phyloP scores from a whole-genome alignment of 805 yeast species.

The Starmera caribaea region DNA sequence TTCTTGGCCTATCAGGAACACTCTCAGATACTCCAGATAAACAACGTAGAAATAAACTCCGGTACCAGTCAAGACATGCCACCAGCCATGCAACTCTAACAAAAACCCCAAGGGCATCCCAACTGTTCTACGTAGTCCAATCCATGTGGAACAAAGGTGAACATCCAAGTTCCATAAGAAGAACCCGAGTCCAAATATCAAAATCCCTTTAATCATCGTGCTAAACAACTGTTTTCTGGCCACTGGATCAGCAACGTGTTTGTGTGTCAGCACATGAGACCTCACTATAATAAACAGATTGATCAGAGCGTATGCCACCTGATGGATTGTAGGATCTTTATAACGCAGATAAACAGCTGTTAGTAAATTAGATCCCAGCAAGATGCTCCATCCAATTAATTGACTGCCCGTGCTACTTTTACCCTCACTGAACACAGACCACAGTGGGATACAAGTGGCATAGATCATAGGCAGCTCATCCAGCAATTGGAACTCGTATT shows the following conservation, averaged over 20 bases:
- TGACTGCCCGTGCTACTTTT: constrained; percentile 18
- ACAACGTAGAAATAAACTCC: constrained; percentile 84
- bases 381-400: neutral
- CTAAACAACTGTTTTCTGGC: constrained; percentile 41
- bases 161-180: constrained; percentile 85
- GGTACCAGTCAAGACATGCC: constrained; percentile 83
- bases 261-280: constrained; percentile 40
- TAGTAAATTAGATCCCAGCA: constrained; percentile 45
- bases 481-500: constrained; percentile 79
- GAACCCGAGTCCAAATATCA: constrained; percentile 64
- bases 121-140: constrained; percentile 45
- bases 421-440: constrained; percentile 68
- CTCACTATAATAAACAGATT: constrained; percentile 65
- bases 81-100: constrained; percentile 94
- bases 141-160: constrained; percentile 57
- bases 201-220: constrained; percentile 51
- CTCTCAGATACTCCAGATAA: constrained; percentile 65
- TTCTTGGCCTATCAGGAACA: constrained; percentile 51
- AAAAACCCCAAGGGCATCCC: constrained; percentile 84
- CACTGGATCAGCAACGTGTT: constrained; percentile 39
- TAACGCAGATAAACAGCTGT: constrained; percentile 65
- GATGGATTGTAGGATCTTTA: constrained; percentile 84
- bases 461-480: constrained; percentile 98
- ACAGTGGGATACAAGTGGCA: constrained; percentile 91
- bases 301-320: constrained; percentile 70